Conservation (phyloP, 1,139 yeast species). For the Protomyces inundatus region DNA sequence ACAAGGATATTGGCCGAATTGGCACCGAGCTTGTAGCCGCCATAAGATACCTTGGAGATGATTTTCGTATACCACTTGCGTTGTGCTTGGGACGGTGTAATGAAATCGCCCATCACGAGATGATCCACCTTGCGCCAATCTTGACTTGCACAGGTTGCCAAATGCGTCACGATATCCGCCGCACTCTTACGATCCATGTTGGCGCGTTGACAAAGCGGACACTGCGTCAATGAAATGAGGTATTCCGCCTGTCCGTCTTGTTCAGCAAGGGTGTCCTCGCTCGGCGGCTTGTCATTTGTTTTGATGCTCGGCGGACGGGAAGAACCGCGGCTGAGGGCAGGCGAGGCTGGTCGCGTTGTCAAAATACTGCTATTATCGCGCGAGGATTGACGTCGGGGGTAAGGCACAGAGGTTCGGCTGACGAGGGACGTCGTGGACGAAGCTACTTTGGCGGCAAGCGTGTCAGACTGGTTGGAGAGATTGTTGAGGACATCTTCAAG, state of each 20-base stretch:
- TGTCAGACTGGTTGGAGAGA: not conserved
- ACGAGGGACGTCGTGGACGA: not conserved
- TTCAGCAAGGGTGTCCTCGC: not conserved
- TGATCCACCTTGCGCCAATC: slow-evolving; percentile 70
- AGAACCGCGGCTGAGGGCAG: not conserved
- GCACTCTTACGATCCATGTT: slow-evolving; percentile 54
- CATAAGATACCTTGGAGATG: slow-evolving; percentile 76
- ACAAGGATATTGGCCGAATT: slow-evolving; percentile 91
- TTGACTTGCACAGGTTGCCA: slow-evolving; percentile 78
- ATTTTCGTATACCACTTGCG: slow-evolving; percentile 81
- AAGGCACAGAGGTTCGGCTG: not conserved
- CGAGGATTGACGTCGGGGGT: not conserved
- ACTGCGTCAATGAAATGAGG: slow-evolving; percentile 56
- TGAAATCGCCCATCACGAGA: slow-evolving; percentile 62
- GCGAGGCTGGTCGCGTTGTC: not conserved
- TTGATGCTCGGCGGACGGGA: not conserved
- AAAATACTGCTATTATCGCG: not conserved
- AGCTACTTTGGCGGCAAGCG: not conserved
- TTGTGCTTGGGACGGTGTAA: slow-evolving; percentile 75
- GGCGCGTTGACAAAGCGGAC: slow-evolving; percentile 72
- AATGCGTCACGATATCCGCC: slow-evolving; percentile 71
- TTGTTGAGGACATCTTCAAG: slow-evolving; percentile 43
- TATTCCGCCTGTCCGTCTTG: slow-evolving; percentile 38
- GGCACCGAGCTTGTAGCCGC: slow-evolving; percentile 79
- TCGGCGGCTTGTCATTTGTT: not conserved